phyloP scores from a whole-genome alignment of 1,284 basidiomycete species.

The Trametes polyzona region DNA sequence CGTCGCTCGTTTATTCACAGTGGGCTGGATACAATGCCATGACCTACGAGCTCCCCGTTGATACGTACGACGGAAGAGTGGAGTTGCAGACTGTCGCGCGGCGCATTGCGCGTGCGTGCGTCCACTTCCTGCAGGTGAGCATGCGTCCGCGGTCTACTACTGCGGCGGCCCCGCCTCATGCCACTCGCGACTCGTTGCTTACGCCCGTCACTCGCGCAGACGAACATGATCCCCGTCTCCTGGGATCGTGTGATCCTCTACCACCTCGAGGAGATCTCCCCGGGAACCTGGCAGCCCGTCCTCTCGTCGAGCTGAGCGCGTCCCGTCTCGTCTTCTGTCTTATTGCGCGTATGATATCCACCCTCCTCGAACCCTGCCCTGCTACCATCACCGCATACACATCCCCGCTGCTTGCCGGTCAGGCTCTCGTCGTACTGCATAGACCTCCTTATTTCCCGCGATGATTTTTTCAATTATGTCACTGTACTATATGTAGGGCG shows the following conservation, averaged over 20 bases:
- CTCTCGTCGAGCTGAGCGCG: slow-evolving; percentile 43
- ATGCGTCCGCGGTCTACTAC: slow-evolving; percentile 12
- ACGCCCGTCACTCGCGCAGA: slow-evolving; percentile 37
- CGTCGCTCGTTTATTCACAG: slow-evolving; percentile 38
- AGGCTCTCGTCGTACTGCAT: not conserved
- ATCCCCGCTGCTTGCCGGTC: slow-evolving; percentile 1
- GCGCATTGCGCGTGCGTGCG: slow-evolving; percentile 68
- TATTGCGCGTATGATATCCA: not conserved
- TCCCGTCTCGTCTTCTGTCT: not conserved
- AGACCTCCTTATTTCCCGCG: not conserved
- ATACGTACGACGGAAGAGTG: slow-evolving; percentile 65
- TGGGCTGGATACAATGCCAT: slow-evolving; percentile 73
- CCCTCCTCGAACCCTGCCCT: not conserved
- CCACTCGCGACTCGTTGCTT: slow-evolving; percentile 19
- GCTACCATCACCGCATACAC: not conserved
- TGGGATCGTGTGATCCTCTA: slow-evolving; percentile 74
- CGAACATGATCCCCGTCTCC: slow-evolving; percentile 66
- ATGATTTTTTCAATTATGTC: not conserved
- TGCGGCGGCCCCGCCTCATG: slow-evolving; percentile 10
- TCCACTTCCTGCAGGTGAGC: slow-evolving; percentile 73
- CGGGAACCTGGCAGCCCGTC: slow-evolving; percentile 70
- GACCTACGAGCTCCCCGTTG: slow-evolving; percentile 76
- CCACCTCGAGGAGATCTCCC: slow-evolving; percentile 69
- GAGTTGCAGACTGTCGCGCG: slow-evolving; percentile 69
- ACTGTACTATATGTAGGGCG: no score